Evolutionary conservation across 495 filamentous ascomycete species (phyloP).

Genomic region (Aspergillus egyptiacus): DNA sequence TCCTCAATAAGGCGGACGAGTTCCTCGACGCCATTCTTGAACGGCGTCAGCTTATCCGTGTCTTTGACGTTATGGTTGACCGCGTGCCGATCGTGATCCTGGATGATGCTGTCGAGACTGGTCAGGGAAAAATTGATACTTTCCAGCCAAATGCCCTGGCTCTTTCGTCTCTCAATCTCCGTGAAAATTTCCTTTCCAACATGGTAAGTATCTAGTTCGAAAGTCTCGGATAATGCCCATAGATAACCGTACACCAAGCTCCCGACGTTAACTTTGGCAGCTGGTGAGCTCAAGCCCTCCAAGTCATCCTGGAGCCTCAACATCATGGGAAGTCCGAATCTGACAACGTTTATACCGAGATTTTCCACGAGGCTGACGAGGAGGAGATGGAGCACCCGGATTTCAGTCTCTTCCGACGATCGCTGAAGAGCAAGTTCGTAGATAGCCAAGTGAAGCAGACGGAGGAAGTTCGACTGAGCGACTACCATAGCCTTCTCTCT

Average conservation of each 20-base stretch:
- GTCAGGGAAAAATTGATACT: conserved; percentile 52
- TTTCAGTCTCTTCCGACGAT: conserved; percentile 61
- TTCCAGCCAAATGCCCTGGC: conserved; percentile 68
- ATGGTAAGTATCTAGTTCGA: conserved; percentile 63
- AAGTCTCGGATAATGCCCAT: conserved; percentile 68
- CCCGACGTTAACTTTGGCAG: conserved; percentile 67
- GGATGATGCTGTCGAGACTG: conserved; percentile 41
- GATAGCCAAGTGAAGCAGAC: conserved; percentile 77
- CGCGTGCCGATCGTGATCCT: conserved; percentile 19
- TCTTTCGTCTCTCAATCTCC: conserved; percentile 68
- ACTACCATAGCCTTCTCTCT: conserved; percentile 52
- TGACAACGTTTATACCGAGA: conserved; percentile 77
- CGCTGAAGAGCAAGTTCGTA: conserved; percentile 77
- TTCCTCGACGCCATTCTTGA: conserved; percentile 37
- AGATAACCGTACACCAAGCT: conserved; percentile 85
- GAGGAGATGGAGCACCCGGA: conserved; percentile 69
- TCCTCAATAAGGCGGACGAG: conserved; percentile 68
- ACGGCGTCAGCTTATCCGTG: conserved; percentile 27
- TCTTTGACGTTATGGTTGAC: conserved; percentile 9
- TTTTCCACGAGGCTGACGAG: conserved; percentile 64
- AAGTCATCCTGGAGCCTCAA: conserved; percentile 78
- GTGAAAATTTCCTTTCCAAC: conserved; percentile 63
- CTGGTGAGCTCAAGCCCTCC: conserved; percentile 44
- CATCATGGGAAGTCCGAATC: conserved; percentile 79
- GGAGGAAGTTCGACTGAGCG: conserved; percentile 63